Base-by-base conservation (phyloP, 192 early-diverging fungal species). In the Entrophospora sp. region DNA sequence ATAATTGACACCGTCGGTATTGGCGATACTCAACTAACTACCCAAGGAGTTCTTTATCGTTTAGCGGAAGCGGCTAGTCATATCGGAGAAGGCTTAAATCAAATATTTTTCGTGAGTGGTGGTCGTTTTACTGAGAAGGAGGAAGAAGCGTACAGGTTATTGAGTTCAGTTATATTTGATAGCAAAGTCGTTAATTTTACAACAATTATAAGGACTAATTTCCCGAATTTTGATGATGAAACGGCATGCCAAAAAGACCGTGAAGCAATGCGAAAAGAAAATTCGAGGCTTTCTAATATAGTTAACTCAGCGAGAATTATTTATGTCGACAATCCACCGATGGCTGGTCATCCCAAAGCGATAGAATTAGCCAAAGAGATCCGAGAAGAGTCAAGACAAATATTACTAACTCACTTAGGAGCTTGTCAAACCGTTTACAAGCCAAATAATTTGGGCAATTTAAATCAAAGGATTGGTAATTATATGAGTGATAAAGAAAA, bases 181-280 rank as follows among this genome's bases (percentile, higher is more conserved):
- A 22, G 24, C 5, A 25, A 51, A 20, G 24, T 51, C 18, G 48
- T 25, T 20, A 52, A 52, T 2, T 5, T 24, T 27, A 51, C 48
- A 10, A 51, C 48, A 51, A 51, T 51, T 7, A 22, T 51, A 51
- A 51, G 48, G 48, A 51, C 48, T 51, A 51, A 51, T 51, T 51
- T 51, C 20, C 48, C 48, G 9, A n/a, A 51, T 51, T 51, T 51
- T 25, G 48, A 51, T 25, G 20, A 51, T 51, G 12, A 8, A 5
- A 22, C 5, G 7, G 24, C 14, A 8, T 51, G 48, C 24, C 5
- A 51, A 51, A 25, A 22, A 51, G 48, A 51, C 18, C 9, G 14
- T 8, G 14, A 25, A 20, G 14, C 24, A 22, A 20, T 51, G 48
- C 5, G 24, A 22, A 51, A 51, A 51, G 48, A 51, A 51, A 51